phyloP scores from a whole-genome alignment of 2,329 filamentous ascomycete species.

The Calonectria henricotiae region DNA sequence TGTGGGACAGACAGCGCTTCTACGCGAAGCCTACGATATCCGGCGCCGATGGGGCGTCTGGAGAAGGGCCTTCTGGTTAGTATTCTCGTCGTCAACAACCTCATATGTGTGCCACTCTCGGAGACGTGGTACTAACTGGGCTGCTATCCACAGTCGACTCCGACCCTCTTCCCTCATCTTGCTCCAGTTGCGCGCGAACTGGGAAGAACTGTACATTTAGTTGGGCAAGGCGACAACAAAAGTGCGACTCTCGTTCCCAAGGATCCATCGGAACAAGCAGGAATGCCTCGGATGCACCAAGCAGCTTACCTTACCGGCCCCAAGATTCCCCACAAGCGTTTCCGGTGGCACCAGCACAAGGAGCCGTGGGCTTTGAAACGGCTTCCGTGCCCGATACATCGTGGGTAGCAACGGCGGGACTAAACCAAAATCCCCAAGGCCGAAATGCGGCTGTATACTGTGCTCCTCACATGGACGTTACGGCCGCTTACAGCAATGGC shows the following conservation, averaged over 20 bases:
- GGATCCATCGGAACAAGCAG: slow-evolving; percentile 46
- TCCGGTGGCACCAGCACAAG: not conserved
- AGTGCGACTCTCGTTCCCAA: slow-evolving; percentile 45
- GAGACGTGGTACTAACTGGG: slow-evolving; percentile 45
- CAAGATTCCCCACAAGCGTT: not conserved
- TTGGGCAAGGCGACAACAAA: slow-evolving; percentile 52
- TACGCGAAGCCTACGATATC: slow-evolving; percentile 47
- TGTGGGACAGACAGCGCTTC: slow-evolving; percentile 52
- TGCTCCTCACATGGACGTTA: not conserved
- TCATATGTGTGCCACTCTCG: slow-evolving; percentile 32
- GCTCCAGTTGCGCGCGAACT: slow-evolving; percentile 52
- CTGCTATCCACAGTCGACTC: slow-evolving; percentile 47
- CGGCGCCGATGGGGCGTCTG: slow-evolving; percentile 44
- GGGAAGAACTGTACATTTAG: slow-evolving; percentile 52
- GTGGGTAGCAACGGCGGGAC: not conserved
- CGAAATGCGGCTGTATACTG: not conserved
- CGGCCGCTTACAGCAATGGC: not conserved
- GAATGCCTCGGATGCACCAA: slow-evolving; percentile 41
- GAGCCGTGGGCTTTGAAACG: not conserved
- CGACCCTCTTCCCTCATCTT: slow-evolving; percentile 50
- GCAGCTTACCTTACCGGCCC: not conserved
- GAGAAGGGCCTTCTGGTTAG: slow-evolving; percentile 51
- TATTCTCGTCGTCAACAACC: slow-evolving; percentile 24
- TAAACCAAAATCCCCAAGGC: not conserved
- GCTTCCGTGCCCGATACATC: not conserved